phyloP scores from a whole-genome alignment of 2,329 filamentous ascomycete genomes.

The Pyrenophora teres region DNA sequence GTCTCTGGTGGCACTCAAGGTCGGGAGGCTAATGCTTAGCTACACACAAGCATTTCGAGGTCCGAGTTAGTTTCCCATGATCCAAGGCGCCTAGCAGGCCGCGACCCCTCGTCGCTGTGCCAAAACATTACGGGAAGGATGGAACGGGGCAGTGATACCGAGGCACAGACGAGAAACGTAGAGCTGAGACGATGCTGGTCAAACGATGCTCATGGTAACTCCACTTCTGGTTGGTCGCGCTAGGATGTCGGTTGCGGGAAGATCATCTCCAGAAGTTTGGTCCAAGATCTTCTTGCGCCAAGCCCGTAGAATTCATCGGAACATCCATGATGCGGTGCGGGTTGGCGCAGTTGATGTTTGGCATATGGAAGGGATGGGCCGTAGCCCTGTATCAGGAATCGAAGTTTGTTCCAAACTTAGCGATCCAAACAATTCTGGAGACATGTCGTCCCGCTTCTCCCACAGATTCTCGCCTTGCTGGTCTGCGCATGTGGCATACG shows the following conservation, averaged over 20 bases:
- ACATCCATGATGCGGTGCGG: constrained; percentile 24
- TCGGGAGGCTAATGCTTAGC: constrained; percentile 35
- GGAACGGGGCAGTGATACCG: constrained; percentile 28
- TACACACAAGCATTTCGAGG: constrained; percentile 34
- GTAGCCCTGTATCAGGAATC: constrained; percentile 34
- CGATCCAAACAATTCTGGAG: constrained; percentile 30
- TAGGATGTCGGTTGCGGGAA: constrained; percentile 22
- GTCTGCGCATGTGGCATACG: neutral
- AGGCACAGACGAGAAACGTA: constrained; percentile 17
- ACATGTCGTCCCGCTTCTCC: constrained; percentile 5
- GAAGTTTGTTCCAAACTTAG: constrained; percentile 28
- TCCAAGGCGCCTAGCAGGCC: constrained; percentile 7
- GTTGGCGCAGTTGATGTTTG: constrained; percentile 37
- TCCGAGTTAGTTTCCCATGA: constrained; percentile 8
- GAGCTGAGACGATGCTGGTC: constrained; percentile 36
- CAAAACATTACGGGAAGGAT: constrained; percentile 18
- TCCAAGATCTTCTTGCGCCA: constrained; percentile 4
- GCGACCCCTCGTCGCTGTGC: constrained; percentile 15
- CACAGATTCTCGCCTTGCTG: neutral
- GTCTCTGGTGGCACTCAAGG: neutral
- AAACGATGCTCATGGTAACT: constrained; percentile 24
- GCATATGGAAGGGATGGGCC: constrained; percentile 26
- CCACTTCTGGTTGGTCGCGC: constrained; percentile 11
- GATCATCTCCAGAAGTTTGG: constrained; percentile 27
- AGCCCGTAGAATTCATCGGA: constrained; percentile 15